phyloP scores from a whole-genome alignment of 2,329 filamentous ascomycete genomes.

The Didymella exigua region DNA sequence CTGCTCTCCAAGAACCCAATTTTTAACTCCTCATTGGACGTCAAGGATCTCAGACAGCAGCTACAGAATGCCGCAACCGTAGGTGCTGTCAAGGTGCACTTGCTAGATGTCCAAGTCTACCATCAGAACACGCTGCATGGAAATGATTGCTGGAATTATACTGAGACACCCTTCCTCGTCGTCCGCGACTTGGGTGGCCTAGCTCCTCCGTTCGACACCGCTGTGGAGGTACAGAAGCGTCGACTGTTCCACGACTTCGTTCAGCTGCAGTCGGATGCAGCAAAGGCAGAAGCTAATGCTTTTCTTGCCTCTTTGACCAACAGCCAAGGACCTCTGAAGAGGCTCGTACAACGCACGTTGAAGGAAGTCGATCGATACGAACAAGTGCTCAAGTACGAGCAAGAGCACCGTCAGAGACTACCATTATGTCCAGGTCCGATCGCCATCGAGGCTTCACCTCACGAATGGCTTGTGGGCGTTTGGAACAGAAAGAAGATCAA shows the following conservation, averaged over 20 bases:
- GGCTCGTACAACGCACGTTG: constrained; percentile 24
- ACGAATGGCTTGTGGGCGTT: constrained; percentile 31
- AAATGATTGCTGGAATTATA: constrained; percentile 31
- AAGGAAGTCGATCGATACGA: constrained; percentile 28
- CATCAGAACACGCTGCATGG: constrained; percentile 30
- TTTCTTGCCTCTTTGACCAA: constrained; percentile 6
- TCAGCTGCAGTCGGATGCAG: constrained; percentile 12
- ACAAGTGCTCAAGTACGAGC: constrained; percentile 32
- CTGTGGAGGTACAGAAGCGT: constrained; percentile 33
- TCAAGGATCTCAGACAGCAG: constrained; percentile 29
- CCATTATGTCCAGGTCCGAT: constrained; percentile 34
- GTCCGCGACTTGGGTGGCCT: constrained; percentile 31
- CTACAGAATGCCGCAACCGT: constrained; percentile 23
- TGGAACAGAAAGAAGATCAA: constrained; percentile 29
- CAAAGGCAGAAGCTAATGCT: constrained; percentile 14
- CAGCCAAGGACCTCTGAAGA: constrained; percentile 17
- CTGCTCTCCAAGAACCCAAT: constrained; percentile 29
- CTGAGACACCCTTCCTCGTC: constrained; percentile 30
- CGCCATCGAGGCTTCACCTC: constrained; percentile 22
- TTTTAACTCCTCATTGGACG: constrained; percentile 28
- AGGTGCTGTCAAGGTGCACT: constrained; percentile 30
- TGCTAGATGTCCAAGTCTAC: constrained; percentile 34
- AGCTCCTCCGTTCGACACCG: constrained; percentile 21
- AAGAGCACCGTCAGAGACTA: constrained; percentile 28
- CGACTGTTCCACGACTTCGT: constrained; percentile 26